These are phyloP conservation scores for Ophiocordyceps camponoti-saundersi DNA, from an alignment of 2,329 filamentous ascomycete genomes.

Conservation along the genomic window DNA sequence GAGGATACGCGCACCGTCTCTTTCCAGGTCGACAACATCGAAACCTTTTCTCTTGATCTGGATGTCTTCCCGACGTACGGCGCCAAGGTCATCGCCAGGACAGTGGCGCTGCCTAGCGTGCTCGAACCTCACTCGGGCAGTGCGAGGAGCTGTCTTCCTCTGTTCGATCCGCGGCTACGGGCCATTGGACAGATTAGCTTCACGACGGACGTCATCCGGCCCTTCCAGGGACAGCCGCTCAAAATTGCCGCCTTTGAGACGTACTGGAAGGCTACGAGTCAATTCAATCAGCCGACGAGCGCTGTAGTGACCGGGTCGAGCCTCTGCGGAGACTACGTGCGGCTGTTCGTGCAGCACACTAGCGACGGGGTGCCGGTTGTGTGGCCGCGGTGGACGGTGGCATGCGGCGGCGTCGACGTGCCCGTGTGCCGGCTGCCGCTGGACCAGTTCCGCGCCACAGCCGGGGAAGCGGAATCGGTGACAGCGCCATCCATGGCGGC, in stretches of 20 bases:
- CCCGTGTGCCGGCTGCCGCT: slow-evolving; percentile 66
- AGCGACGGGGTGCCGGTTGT: slow-evolving; percentile 74
- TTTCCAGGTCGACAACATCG: slow-evolving; percentile 88
- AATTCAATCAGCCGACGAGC: slow-evolving; percentile 63
- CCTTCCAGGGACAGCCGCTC: slow-evolving; percentile 77
- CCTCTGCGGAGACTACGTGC: slow-evolving; percentile 85
- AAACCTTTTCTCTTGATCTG: slow-evolving; percentile 88
- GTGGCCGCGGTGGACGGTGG: slow-evolving; percentile 70
- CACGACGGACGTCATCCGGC: slow-evolving; percentile 90
- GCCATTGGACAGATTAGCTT: slow-evolving; percentile 91
- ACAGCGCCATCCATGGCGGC: slow-evolving; percentile 33
- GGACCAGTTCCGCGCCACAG: slow-evolving; percentile 47
- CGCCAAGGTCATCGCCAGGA: slow-evolving; percentile 92
- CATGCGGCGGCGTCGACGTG: slow-evolving; percentile 60
- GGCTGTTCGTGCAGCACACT: slow-evolving; percentile 82
- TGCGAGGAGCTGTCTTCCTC: slow-evolving; percentile 65
- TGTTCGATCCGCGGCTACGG: slow-evolving; percentile 82
- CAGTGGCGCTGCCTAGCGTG: slow-evolving; percentile 73
- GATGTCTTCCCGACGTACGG: slow-evolving; percentile 97
- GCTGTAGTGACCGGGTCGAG: slow-evolving; percentile 90
- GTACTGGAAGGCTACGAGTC: slow-evolving; percentile 97
- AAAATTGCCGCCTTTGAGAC: slow-evolving; percentile 98
- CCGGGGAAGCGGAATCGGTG: slow-evolving; percentile 25
- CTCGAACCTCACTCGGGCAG: slow-evolving; percentile 63
- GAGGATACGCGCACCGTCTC: slow-evolving; percentile 88